Percentiles rank a stretch among this genome's conserved stretches.
phyloP scores from a whole-genome alignment of 306 rosid genomes.

The Dicorynia guianensis region DNA sequence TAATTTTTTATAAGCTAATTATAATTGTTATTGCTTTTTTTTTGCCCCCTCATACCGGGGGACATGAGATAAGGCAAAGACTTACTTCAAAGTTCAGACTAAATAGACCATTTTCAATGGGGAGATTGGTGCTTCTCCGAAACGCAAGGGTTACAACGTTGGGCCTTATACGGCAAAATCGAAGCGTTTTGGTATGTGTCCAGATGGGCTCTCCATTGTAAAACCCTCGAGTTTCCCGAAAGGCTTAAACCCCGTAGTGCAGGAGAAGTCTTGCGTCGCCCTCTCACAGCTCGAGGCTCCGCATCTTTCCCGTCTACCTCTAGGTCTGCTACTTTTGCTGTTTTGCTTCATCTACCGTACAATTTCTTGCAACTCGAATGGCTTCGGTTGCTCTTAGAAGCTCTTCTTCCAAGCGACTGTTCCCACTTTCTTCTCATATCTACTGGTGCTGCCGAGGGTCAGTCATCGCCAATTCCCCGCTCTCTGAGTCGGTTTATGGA shows the following conservation, averaged over 20 bases:
- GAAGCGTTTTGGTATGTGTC: constrained; percentile 43
- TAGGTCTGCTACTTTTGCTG: neutral
- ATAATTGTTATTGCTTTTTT: too few relatives aligned
- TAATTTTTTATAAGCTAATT: too few relatives aligned
- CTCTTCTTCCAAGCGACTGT: constrained; percentile 61
- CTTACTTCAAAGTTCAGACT: too few relatives aligned
- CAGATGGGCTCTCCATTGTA: constrained; percentile 29
- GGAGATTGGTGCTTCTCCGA: too few relatives aligned
- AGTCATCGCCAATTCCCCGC: constrained; percentile 42
- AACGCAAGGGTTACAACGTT: neutral
- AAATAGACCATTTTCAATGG: too few relatives aligned
- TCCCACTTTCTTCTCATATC: constrained; percentile 63
- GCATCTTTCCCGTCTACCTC: neutral
- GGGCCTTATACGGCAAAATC: constrained; percentile 13
- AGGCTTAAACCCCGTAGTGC: constrained; percentile 42
- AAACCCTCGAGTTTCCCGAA: constrained; percentile 46
- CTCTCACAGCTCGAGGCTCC: constrained; percentile 33
- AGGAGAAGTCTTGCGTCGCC: constrained; percentile 35
- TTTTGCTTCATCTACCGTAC: constrained; percentile 11
- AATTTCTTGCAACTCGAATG: constrained; percentile 50
- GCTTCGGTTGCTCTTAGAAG: constrained; percentile 73
- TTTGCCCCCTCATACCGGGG: too few relatives aligned
- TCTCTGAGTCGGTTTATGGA: constrained; percentile 46
- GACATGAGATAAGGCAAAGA: too few relatives aligned
- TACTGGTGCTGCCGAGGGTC: constrained; percentile 63